Evolutionary conservation across 371 early-diverging fungal genomes (phyloP), one percentile per base, ranked within the genome.

Genomic region (Dichotomocladium elegans): DNA sequence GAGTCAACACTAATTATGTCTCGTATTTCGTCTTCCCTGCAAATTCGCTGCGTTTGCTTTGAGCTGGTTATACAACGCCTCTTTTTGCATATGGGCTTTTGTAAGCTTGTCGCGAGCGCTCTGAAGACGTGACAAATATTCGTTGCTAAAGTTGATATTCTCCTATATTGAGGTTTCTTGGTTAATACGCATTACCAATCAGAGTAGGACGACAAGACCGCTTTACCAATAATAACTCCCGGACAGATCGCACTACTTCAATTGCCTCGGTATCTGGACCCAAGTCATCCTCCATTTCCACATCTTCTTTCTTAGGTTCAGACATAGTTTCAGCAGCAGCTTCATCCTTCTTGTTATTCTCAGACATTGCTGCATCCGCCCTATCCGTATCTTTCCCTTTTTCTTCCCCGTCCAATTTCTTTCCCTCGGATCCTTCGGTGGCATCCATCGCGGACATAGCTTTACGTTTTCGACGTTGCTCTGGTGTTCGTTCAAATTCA

Each of bases 101-200:
- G 62, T 64, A 31, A 77, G 45, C 41, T 71, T 73, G 34, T 68
- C 68, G 31, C 77, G 77, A 28, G 77, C 77, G 26, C 65, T 63
- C 55, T 68, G 67, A 3, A 77, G 54, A 30, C 74, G 59, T 30
- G 59, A 52, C 28, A 77, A 61, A 46, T 71, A 77, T 43, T 77
- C 77, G 34, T 77, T 77, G 47, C 77, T 77, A 31, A 66, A 71
- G 44, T 77, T 77, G 53, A 77, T 77, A 25, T 77, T 77, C 63
- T 77, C 77, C 76, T 75, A 45, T 28, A 22, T 10, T n/a, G n/a
- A n/a, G n/a, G n/a, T n/a, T 35, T n/a, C 14, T 34, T 35, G 9
- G 17, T 14, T 42, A 25, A 9, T 15, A 33, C 27, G 17, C 27
- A 24, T 24, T 35, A 14, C 21, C 2, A 4, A 6, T 4, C 17